Evolutionary conservation across 805 yeast species (phyloP).

Genomic region (Torulaspora delbrueckii): DNA sequence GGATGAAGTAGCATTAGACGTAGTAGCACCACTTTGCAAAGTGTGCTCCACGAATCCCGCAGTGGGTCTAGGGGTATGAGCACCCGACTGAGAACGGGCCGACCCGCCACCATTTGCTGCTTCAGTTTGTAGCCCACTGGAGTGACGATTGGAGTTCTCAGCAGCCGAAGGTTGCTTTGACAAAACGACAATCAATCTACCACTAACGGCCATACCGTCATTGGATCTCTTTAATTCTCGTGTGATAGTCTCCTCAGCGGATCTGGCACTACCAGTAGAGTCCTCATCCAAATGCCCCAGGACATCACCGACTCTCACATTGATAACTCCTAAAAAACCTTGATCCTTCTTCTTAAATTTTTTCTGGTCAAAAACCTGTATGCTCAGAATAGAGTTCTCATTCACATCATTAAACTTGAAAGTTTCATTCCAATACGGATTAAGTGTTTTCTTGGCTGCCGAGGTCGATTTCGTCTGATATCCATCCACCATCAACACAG

Average conservation of each 20-base stretch:
- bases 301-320: constrained; percentile 83
- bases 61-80: constrained; percentile 22
- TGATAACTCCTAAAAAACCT: constrained; percentile 95
- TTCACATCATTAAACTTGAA: constrained; percentile 69
- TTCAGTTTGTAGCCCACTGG: constrained; percentile 11
- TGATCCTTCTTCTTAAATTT: constrained; percentile 98
- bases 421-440: constrained; percentile 97
- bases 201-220: constrained; percentile 88
- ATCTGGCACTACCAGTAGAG: constrained; percentile 26
- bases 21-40: constrained; percentile 26
- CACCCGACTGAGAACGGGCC: constrained; percentile 8
- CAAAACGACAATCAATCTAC: constrained; percentile 76
- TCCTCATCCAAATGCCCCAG: constrained; percentile 52
- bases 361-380: constrained; percentile 95
- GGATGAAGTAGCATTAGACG: constrained; percentile 15
- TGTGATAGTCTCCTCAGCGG: constrained; percentile 77
- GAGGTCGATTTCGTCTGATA: constrained; percentile 92
- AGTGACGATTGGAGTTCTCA: constrained; percentile 19
- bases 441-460: constrained; percentile 86
- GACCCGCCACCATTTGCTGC: neutral
- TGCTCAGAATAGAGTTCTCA: constrained; percentile 79
- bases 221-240: constrained; percentile 88
- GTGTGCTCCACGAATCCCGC: constrained; percentile 33
- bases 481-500: constrained; percentile 96
- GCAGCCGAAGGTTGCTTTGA: constrained; percentile 34